These are phyloP conservation scores for Ophioceras dolichostomum DNA, from an alignment of 2,329 filamentous ascomycete genomes.

Conservation along the genomic window DNA sequence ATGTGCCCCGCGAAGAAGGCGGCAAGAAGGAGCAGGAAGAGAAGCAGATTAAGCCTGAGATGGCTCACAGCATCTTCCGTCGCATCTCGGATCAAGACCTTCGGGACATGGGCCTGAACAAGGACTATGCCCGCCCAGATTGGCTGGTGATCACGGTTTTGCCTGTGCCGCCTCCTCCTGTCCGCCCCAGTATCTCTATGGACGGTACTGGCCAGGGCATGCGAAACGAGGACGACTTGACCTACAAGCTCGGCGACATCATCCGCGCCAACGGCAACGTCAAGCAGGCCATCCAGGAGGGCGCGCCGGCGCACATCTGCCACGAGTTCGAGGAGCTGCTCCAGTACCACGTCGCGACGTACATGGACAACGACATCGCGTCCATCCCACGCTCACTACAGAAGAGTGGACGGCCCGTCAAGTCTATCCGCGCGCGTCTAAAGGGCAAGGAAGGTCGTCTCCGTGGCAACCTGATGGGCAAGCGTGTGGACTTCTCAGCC, in stretches of 20 bases:
- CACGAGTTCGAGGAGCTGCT: slow-evolving; percentile 83
- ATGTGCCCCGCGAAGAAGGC: slow-evolving; percentile 68
- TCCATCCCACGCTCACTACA: slow-evolving; percentile 89
- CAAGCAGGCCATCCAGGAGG: slow-evolving; percentile 78
- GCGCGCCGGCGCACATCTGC: slow-evolving; percentile 81
- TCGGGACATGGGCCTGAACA: slow-evolving; percentile 78
- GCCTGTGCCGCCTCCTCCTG: slow-evolving; percentile 88
- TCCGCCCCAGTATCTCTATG: slow-evolving; percentile 93
- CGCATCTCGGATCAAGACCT: slow-evolving; percentile 75
- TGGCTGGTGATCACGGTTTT: slow-evolving; percentile 98
- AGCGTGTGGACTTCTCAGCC: slow-evolving; percentile 97
- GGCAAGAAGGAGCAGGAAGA: slow-evolving; percentile 60
- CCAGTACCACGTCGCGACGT: slow-evolving; percentile 96
- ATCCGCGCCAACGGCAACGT: slow-evolving; percentile 96
- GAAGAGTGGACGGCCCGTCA: slow-evolving; percentile 92
- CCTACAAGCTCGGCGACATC: slow-evolving; percentile 97
- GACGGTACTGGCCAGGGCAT: slow-evolving; percentile 86
- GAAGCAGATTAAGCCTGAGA: slow-evolving; percentile 67
- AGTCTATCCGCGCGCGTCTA: slow-evolving; percentile 89
- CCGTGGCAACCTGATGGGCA: slow-evolving; percentile 98
- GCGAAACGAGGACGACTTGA: slow-evolving; percentile 96
- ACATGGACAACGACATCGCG: slow-evolving; percentile 99
- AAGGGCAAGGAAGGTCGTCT: slow-evolving; percentile 99
- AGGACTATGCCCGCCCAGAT: slow-evolving; percentile 89
- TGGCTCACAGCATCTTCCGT: slow-evolving; percentile 76